Evolutionary conservation across 1,139 yeast genomes (phyloP), one percentile per base, ranked within the genome.

Genomic region (Yamadazyma triangularis): DNA sequence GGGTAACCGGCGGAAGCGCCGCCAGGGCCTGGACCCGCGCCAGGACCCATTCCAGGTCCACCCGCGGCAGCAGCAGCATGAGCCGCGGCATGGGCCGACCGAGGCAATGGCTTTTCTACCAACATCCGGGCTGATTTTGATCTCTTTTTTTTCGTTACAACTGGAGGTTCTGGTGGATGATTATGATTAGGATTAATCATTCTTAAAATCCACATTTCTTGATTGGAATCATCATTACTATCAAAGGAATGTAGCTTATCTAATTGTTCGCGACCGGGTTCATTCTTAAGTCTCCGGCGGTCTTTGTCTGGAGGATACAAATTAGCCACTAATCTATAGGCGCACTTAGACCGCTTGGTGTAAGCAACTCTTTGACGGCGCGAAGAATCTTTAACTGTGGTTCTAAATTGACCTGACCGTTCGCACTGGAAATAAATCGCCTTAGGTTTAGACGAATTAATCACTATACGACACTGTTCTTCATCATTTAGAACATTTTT

Each of bases 381-480:
- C 27, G 64, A 43, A 10, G 70, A 57, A 39, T 67, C 73, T 50
- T 68, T 68, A 31, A 69, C 75, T 2, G 75, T 69, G 27, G 75
- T 69, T 47, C 75, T 54, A 43, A 68, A 69, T 15, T 62, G 54
- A 2, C 75, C 75, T 7, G 69, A 59, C 32, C 73, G 51, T 45
- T 69, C 75, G 47, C 75, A 69, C 47, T 67, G 73, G 51, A 68
- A 69, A 47, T 69, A 69, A 11, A 69, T 70, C 2, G 75, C 75
- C 48, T 69, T 68, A 14, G 73, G 73, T 47, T 69, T 69, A 15
- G 72, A 64, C 22, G 70, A 63, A 47, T 66, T 66, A 44, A 69
- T 68, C 28, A 69, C 75, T 45, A 69, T 67, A 45, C 67, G 60
- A 47, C 74, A 66, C 36, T 61, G 64, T 44, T 69, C 75, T 41